phyloP scores from a whole-genome alignment of 345 rosid species.

The Psidium friedrichsthalianum region DNA sequence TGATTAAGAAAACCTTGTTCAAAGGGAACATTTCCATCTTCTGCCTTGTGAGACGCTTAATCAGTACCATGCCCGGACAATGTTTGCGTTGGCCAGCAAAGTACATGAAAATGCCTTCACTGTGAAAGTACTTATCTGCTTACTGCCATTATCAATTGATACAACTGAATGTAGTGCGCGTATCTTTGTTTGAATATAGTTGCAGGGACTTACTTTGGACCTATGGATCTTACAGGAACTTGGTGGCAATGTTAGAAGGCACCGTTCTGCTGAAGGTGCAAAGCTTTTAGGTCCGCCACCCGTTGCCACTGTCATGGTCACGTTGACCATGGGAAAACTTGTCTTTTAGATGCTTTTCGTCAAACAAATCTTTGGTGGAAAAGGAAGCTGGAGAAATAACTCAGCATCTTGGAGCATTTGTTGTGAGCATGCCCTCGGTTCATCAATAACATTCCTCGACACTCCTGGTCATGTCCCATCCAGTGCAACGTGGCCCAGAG shows the following conservation, averaged over 20 bases:
- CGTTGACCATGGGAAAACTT: constrained; percentile 97
- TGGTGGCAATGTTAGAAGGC: constrained; percentile 62
- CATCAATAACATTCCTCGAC: constrained; percentile 91
- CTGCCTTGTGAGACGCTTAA: not conserved
- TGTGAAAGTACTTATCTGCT: not conserved
- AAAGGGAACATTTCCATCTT: not conserved
- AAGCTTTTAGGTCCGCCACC: constrained; percentile 63
- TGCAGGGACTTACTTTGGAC: not conserved
- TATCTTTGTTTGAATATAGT: not conserved
- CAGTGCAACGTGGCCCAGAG: constrained; percentile 94
- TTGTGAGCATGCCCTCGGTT: constrained; percentile 73
- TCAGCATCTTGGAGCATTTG: constrained; percentile 92
- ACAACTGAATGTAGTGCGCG: not conserved
- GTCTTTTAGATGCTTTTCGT: constrained; percentile 78
- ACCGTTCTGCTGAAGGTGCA: constrained; percentile 60
- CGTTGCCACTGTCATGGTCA: constrained; percentile 91
- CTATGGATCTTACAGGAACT: constrained; percentile 46
- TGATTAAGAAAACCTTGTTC: not conserved
- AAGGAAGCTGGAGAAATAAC: constrained; percentile 98
- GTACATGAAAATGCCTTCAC: not conserved
- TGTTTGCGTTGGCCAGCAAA: not conserved
- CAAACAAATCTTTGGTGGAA: constrained; percentile 73
- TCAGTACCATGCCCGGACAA: not conserved
- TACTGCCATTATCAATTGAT: not conserved
- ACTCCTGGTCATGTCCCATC: constrained; percentile 97